These are phyloP conservation scores for Mycena polygramma DNA, from an alignment of 768 basidiomycete genomes.

Conservation along the genomic window DNA sequence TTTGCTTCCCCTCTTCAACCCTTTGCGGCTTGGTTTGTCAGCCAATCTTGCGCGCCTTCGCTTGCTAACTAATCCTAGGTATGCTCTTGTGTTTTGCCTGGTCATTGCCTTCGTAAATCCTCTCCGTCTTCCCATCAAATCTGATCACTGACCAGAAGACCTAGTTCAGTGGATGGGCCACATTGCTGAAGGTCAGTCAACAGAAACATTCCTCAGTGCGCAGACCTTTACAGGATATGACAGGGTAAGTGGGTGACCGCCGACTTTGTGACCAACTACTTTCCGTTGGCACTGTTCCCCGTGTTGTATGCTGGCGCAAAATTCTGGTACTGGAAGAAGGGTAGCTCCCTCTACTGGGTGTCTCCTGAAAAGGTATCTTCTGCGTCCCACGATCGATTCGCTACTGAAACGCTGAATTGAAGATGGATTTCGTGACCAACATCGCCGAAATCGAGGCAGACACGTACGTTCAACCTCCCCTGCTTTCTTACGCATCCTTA, in stretches of 20 bases:
- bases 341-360: conserved; percentile 50
- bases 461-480: conserved; percentile 51
- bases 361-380: conserved; percentile 6
- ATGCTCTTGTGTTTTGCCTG: conserved; percentile 45
- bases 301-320: conserved; percentile 75
- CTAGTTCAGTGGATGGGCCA: conserved; percentile 61
- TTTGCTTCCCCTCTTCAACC: conserved; percentile 78
- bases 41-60: no score
- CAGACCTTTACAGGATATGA: neutral
- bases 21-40: conserved; percentile 69
- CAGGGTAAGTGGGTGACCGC: conserved; percentile 64
- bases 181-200: conserved; percentile 56
- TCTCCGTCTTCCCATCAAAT: neutral
- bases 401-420: conserved; percentile 35
- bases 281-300: conserved; percentile 81
- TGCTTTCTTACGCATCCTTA: neutral
- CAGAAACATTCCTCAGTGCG: neutral
- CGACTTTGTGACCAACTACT: conserved; percentile 87
- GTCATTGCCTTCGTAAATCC: conserved; percentile 73
- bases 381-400: neutral
- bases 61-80: no score
- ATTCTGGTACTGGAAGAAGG: conserved; percentile 60
- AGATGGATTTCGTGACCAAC: conserved; percentile 90
- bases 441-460: conserved; percentile 80
- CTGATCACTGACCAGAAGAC: neutral